Percentiles rank a stretch among this genome's conserved stretches.
Evolutionary conservation across 345 rosid species (phyloP).

Genomic region (Ailanthus altissimus): DNA sequence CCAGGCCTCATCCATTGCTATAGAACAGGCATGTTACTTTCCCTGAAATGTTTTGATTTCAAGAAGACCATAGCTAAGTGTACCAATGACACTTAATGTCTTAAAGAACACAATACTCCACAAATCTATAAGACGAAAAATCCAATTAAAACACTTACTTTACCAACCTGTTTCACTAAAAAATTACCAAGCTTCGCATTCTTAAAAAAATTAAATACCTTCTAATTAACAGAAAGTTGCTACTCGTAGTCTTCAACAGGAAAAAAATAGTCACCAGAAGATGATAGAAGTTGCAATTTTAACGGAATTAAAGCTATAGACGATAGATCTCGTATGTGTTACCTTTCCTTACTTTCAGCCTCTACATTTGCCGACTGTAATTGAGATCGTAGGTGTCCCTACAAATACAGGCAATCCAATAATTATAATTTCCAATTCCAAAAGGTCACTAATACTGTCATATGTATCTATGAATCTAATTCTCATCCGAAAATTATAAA

Average conservation of each 20-base stretch:
- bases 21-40: background rate
- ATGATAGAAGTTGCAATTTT: background rate
- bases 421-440: slow-evolving; percentile 11
- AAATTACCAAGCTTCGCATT: background rate
- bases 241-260: background rate
- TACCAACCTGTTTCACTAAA: background rate
- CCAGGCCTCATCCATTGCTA: background rate
- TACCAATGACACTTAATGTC: background rate
- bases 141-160: no score
- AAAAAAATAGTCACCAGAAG: background rate
- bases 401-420: slow-evolving; percentile 29
- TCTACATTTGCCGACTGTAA: slow-evolving; percentile 90
- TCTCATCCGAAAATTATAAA: background rate
- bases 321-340: slow-evolving; percentile 5
- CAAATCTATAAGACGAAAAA: background rate
- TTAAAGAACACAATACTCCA: background rate
- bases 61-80: background rate
- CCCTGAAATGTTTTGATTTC: background rate
- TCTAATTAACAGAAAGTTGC: background rate
- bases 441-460: background rate
- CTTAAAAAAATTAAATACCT: background rate
- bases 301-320: background rate
- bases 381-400: slow-evolving; percentile 86
- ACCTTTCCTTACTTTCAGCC: slow-evolving; percentile 72
- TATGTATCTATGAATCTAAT: background rate